These are phyloP conservation scores for Colletotrichum lini DNA, from an alignment of 2,329 filamentous ascomycete genomes.

Conservation along the genomic window DNA sequence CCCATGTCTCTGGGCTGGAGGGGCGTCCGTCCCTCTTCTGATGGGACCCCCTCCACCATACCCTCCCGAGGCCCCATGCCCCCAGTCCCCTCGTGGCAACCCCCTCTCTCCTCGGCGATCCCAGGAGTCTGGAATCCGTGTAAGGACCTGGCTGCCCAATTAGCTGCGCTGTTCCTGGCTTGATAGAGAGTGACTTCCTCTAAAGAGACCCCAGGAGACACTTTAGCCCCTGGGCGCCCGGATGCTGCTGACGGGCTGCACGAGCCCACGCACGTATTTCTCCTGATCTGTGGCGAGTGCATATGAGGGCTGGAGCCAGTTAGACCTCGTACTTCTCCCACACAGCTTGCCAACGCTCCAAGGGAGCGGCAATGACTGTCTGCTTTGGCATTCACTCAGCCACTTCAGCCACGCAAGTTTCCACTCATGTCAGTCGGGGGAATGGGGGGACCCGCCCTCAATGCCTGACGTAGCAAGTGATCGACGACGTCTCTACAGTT, in stretches of 20 bases:
- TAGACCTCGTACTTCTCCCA: conserved; percentile 18
- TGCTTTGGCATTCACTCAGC: conserved; percentile 22
- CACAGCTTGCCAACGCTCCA: conserved; percentile 13
- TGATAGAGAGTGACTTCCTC: conserved; percentile 44
- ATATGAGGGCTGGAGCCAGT: conserved; percentile 32
- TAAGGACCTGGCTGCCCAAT: conserved; percentile 34
- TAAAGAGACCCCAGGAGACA: conserved; percentile 31
- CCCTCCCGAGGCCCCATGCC: conserved; percentile 27
- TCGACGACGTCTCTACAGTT: conserved; percentile 4
- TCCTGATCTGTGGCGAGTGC: conserved; percentile 34
- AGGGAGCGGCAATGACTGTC: not conserved
- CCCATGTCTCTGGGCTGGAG: conserved; percentile 23
- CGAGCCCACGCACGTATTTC: conserved; percentile 11
- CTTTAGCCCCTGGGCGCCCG: conserved; percentile 20
- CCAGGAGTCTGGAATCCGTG: conserved; percentile 40
- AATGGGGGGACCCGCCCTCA: conserved; percentile 21
- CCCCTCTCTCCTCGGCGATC: conserved; percentile 39
- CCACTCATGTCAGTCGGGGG: not conserved
- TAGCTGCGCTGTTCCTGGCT: conserved; percentile 12
- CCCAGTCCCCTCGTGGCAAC: conserved; percentile 32
- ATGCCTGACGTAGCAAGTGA: conserved; percentile 26
- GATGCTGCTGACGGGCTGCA: conserved; percentile 16
- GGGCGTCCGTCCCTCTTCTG: conserved; percentile 25
- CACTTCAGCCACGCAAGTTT: conserved; percentile 31
- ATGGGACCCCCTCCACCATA: conserved; percentile 25